Conservation (phyloP, 2,329 filamentous ascomycete genomes). For the Fusarium vanettenii region DNA sequence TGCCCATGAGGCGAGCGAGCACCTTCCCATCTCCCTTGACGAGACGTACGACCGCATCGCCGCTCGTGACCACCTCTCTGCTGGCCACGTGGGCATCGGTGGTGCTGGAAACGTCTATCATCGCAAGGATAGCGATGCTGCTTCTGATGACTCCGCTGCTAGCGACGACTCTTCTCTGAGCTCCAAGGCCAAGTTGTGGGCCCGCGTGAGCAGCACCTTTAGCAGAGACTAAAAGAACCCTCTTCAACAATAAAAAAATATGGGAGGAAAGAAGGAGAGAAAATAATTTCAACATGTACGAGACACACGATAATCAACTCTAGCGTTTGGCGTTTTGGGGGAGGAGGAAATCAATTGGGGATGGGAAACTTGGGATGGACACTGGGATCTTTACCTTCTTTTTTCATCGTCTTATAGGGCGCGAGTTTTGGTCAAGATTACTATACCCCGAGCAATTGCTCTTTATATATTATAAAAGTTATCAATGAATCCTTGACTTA, state of each 20-base stretch:
- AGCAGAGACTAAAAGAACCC: slow-evolving; percentile 40
- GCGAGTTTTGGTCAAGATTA: slow-evolving; percentile 58
- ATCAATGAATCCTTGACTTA: neutral
- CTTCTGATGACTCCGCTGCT: slow-evolving; percentile 46
- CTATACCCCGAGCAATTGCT: slow-evolving; percentile 52
- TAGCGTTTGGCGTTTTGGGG: slow-evolving; percentile 42
- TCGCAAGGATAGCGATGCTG: slow-evolving; percentile 50
- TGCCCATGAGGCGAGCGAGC: slow-evolving; percentile 59
- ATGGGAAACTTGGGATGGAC: slow-evolving; percentile 35
- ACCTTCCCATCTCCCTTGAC: slow-evolving; percentile 62
- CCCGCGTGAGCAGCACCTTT: slow-evolving; percentile 48
- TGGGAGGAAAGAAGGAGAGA: neutral
- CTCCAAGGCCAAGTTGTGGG: slow-evolving; percentile 49
- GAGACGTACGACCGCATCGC: slow-evolving; percentile 59
- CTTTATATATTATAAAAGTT: slow-evolving; percentile 20
- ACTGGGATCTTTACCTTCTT: neutral
- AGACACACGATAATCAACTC: slow-evolving; percentile 5
- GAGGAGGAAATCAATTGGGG: slow-evolving; percentile 13
- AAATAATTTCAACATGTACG: slow-evolving; percentile 2
- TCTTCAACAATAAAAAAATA: neutral
- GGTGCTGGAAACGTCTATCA: slow-evolving; percentile 75
- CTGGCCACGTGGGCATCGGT: slow-evolving; percentile 74
- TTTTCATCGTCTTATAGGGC: slow-evolving; percentile 38
- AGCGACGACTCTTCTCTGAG: slow-evolving; percentile 45
- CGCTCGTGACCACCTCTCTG: slow-evolving; percentile 53